Evolutionary conservation across 495 filamentous ascomycete species (phyloP).

Genomic region (Aspergillus conjunctus): DNA sequence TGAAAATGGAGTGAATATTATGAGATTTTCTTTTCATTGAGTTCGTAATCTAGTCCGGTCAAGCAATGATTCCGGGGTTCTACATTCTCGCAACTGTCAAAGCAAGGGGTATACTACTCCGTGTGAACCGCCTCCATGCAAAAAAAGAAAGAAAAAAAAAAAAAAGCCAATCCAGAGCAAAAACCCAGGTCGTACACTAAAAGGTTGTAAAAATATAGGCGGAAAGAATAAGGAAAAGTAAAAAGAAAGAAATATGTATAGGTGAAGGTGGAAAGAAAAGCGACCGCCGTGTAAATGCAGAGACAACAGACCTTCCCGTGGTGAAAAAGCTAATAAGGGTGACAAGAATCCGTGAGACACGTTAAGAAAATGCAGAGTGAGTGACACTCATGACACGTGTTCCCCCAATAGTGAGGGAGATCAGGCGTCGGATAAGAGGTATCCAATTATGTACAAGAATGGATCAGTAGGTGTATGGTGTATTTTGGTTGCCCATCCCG

Average conservation of each 20-base stretch:
- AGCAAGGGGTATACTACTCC: constrained; percentile 41
- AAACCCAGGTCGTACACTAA: constrained; percentile 20
- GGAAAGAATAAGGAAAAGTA: constrained; percentile 24
- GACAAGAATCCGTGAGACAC: constrained; percentile 24
- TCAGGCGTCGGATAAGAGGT: constrained; percentile 27
- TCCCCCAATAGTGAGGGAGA: constrained; percentile 12
- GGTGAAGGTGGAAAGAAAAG: constrained; percentile 15
- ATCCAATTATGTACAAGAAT: constrained; percentile 47
- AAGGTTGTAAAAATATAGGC: constrained; percentile 30
- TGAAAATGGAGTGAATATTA: neutral
- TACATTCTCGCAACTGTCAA: constrained; percentile 38
- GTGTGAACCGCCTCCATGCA: constrained; percentile 42
- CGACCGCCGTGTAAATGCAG: constrained; percentile 37
- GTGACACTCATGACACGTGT: constrained; percentile 15
- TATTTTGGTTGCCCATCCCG: neutral
- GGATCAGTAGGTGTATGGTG: neutral
- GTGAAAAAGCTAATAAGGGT: neutral
- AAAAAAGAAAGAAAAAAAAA: constrained; percentile 21
- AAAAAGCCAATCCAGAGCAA: constrained; percentile 19
- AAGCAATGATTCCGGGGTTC: constrained; percentile 22
- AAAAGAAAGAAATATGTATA: constrained; percentile 27
- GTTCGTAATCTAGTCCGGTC: constrained; percentile 12
- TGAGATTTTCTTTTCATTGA: constrained; percentile 11
- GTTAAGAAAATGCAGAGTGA: constrained; percentile 23
- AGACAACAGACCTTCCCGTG: constrained; percentile 21